phyloP scores from a whole-genome alignment of 1,139 yeast genomes.

The Saccharomyces hybrid region DNA sequence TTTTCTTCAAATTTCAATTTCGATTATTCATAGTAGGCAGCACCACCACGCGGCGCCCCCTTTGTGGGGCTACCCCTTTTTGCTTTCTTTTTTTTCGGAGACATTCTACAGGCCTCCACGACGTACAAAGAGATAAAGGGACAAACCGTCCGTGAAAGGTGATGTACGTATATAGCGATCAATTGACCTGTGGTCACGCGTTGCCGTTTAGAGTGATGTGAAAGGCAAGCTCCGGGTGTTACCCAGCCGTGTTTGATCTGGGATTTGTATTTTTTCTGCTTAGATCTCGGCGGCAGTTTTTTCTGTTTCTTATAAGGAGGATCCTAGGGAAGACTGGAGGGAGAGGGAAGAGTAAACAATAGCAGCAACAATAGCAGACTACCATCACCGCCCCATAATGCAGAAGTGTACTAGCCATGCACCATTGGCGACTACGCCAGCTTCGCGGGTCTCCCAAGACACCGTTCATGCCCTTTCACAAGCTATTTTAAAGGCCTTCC shows the following conservation, averaged over 20 bases:
- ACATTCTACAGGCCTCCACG: neutral
- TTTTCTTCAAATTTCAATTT: neutral
- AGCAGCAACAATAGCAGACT: neutral
- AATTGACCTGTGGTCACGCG: neutral
- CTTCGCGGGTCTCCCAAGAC: neutral
- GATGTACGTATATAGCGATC: neutral
- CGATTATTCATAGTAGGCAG: neutral
- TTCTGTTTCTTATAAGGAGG: neutral
- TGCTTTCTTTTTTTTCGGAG: neutral
- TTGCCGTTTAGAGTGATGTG: neutral
- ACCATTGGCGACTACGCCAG: neutral
- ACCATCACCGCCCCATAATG: neutral
- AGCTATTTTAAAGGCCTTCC: neutral
- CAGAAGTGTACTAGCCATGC: neutral
- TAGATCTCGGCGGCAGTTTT: slow-evolving; percentile 1
- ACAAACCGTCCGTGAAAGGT: too few species aligned
- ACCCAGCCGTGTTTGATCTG: neutral
- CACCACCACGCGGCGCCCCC: slow-evolving; percentile 1
- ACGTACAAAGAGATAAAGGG: neutral
- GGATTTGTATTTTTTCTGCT: neutral
- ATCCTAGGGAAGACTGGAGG: neutral
- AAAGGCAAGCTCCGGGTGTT: neutral
- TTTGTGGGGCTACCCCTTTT: neutral
- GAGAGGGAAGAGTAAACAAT: neutral
- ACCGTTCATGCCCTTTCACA: neutral